A percentile compares a stretch with the other conserved stretches of the same genome.
Conservation (phyloP, 495 filamentous ascomycete genomes). For the Antarctomyces pellizariae region DNA sequence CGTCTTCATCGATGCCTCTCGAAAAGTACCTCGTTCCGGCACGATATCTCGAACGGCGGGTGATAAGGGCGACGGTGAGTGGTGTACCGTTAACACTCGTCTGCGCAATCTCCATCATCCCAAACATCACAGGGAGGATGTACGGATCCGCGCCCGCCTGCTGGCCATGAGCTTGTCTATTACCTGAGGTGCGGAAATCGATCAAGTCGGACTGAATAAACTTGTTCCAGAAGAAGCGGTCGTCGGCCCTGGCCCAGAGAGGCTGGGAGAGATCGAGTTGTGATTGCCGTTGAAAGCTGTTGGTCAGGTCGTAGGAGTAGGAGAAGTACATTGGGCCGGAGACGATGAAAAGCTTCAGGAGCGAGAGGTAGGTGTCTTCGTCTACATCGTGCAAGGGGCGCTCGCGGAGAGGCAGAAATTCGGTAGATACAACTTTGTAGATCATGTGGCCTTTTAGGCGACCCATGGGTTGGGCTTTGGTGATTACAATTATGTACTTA, state of each 20-base stretch:
- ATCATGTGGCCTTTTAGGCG: constrained; percentile 80
- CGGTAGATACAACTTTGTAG: constrained; percentile 75
- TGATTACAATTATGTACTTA: constrained; percentile 92
- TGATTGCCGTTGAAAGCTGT: constrained; percentile 79
- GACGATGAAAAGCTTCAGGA: constrained; percentile 58
- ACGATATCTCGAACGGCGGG: constrained; percentile 61
- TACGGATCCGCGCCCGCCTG: constrained; percentile 73
- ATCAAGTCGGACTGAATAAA: constrained; percentile 84
- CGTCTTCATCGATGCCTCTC: constrained; percentile 73
- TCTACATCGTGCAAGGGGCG: constrained; percentile 74
- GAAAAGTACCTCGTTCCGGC: constrained; percentile 89
- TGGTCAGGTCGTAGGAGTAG: constrained; percentile 86
- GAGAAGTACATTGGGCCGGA: constrained; percentile 91
- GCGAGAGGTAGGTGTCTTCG: constrained; percentile 67
- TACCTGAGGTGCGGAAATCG: constrained; percentile 39
- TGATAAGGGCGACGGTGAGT: constrained; percentile 69
- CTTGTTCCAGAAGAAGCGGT: constrained; percentile 96
- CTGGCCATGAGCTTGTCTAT: constrained; percentile 30
- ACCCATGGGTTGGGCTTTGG: constrained; percentile 78
- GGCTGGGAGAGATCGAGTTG: constrained; percentile 41
- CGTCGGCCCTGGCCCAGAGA: constrained; percentile 81
- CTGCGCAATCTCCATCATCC: constrained; percentile 68
- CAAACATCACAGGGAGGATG: constrained; percentile 84
- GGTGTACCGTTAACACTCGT: constrained; percentile 63
- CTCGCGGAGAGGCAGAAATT: constrained; percentile 86